Percentiles rank a stretch among this genome's conserved stretches.
These are phyloP conservation scores for Lippia alba DNA, from an alignment of 305 asterid genomes.

Conservation along the genomic window DNA sequence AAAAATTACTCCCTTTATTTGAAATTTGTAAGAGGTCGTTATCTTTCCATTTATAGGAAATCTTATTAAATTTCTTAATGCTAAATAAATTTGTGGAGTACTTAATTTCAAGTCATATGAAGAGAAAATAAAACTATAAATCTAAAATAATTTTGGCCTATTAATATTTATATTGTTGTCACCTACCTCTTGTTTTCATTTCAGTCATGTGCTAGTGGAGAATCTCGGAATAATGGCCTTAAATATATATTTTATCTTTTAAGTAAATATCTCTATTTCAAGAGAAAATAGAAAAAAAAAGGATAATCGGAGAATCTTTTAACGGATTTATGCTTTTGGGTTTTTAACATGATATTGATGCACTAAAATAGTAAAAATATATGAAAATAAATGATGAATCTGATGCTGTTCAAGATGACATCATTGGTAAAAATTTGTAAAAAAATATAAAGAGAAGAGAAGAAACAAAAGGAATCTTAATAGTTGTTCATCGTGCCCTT, in stretches of 20 bases:
- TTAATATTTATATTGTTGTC: conserved; percentile 15
- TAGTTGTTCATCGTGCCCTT: conserved; percentile 26
- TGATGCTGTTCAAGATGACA: background rate
- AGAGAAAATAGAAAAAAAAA: background rate
- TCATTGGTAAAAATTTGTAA: background rate
- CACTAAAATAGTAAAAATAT: background rate
- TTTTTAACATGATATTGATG: background rate
- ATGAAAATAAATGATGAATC: background rate
- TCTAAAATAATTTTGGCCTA: conserved; percentile 23
- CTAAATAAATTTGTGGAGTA: too few relatives aligned
- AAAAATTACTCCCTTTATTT: too few relatives aligned
- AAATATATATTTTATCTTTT: conserved; percentile 2
- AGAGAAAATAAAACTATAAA: background rate
- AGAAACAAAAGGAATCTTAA: conserved; percentile 30
- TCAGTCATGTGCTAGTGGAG: conserved; percentile 30
- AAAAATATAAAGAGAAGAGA: background rate
- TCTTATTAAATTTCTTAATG: too few relatives aligned
- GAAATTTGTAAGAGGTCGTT: too few relatives aligned
- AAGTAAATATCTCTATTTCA: conserved; percentile 18
- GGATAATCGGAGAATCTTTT: conserved; percentile 11
- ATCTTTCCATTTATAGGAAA: too few relatives aligned
- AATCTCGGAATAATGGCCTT: conserved; percentile 31
- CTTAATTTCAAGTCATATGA: background rate
- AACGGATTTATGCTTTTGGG: background rate
- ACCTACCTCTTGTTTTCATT: conserved; percentile 23